A percentile compares a stretch with the other conserved stretches of the same genome.
phyloP scores from a whole-genome alignment of 2,329 filamentous ascomycete genomes.

The Apiospora marii region DNA sequence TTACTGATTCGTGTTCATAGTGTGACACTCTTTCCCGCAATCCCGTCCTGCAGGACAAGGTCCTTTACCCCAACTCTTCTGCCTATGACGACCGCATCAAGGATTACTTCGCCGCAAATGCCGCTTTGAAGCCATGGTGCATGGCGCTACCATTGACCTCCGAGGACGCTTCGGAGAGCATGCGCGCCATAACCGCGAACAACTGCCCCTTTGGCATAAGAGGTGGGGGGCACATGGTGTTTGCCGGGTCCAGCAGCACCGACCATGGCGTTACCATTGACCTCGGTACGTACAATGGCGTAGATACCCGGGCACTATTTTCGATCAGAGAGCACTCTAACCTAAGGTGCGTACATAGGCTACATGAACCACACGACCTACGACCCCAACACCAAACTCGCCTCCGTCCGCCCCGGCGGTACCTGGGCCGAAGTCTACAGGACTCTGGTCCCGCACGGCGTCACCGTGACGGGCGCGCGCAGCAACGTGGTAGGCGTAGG shows the following conservation, averaged over 20 bases:
- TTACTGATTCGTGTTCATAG: background rate
- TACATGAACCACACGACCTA: constrained; percentile 42
- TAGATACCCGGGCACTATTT: background rate
- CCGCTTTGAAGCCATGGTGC: constrained; percentile 46
- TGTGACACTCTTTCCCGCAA: background rate
- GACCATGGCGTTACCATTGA: constrained; percentile 30
- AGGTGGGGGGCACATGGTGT: constrained; percentile 39
- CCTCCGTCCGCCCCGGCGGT: constrained; percentile 40
- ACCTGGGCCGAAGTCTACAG: constrained; percentile 37
- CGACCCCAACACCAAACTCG: constrained; percentile 38
- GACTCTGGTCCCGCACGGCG: constrained; percentile 19
- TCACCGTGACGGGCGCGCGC: constrained; percentile 36
- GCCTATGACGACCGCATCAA: constrained; percentile 35
- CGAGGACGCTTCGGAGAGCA: constrained; percentile 46
- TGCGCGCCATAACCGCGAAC: constrained; percentile 43
- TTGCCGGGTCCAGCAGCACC: constrained; percentile 34
- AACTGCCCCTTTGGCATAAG: constrained; percentile 49
- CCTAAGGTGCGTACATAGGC: background rate
- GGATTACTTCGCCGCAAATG: constrained; percentile 47
- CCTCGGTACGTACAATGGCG: constrained; percentile 16
- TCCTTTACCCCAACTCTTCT: background rate
- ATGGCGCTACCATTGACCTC: constrained; percentile 44
- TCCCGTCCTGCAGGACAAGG: background rate
- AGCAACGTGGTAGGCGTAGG: constrained; percentile 36
- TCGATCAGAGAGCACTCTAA: background rate